Evolutionary conservation across 306 rosid genomes (phyloP).

Genomic region (Astragalus membranaceus): DNA sequence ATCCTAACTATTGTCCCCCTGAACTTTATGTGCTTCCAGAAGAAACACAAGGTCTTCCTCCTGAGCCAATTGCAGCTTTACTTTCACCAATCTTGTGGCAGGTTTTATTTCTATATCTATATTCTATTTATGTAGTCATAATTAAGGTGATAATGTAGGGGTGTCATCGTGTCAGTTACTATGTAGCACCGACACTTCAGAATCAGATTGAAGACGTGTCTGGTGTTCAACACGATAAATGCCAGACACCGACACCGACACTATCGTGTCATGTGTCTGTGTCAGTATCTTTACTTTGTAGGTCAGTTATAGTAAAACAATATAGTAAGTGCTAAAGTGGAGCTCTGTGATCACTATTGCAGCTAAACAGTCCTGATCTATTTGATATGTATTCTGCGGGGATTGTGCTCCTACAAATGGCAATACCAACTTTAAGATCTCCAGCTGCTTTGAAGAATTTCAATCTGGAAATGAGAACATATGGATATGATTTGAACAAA

Average conservation of each 20-base stretch:
- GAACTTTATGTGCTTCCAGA: conserved; percentile 81
- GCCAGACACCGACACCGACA: no score
- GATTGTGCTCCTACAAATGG: conserved; percentile 89
- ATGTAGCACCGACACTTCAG: no score
- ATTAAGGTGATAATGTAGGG: not conserved
- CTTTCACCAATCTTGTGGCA: conserved; percentile 93
- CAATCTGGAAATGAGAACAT: conserved; percentile 62
- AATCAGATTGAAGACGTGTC: no score
- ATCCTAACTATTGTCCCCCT: conserved; percentile 89
- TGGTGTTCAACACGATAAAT: no score
- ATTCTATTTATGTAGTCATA: conserved; percentile 2
- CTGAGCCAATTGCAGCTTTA: conserved; percentile 83
- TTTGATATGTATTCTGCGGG: conserved; percentile 95
- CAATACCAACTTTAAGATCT: conserved; percentile 74
- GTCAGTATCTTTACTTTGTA: no score
- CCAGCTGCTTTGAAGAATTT: conserved; percentile 76
- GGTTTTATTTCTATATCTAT: conserved; percentile 42
- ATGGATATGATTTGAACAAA: conserved; percentile 58
- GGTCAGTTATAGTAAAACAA: not conserved
- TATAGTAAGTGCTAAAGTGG: conserved; percentile 22
- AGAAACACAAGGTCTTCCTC: conserved; percentile 92
- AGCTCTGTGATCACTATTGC: conserved; percentile 32
- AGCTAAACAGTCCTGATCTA: conserved; percentile 92
- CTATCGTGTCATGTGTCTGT: no score
- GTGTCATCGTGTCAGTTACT: not conserved